Conservation (phyloP, 768 basidiomycete species). For the Rhizopogon roseolus region DNA sequence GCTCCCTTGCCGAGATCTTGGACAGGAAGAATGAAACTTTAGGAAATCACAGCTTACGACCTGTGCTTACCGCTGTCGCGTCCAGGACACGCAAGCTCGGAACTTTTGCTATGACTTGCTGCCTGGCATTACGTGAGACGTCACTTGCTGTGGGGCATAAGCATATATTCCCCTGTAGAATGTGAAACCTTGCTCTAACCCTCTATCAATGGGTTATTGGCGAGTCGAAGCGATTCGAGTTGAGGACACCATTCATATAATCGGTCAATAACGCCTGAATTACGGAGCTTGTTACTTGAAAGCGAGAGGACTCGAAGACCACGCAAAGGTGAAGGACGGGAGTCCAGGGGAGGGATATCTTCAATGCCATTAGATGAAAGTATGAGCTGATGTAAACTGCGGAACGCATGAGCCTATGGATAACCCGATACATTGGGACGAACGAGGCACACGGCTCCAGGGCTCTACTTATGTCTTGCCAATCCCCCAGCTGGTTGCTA, state of each 20-base stretch:
- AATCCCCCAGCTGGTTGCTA: conserved; percentile 55
- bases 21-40: conserved; percentile 6
- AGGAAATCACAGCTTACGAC: conserved; percentile 1
- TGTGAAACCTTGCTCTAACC: conserved; percentile 29
- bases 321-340: conserved; percentile 20
- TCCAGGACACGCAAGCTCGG: conserved; percentile 61
- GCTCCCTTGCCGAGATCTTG: conserved; percentile 67
- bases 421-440: background rate
- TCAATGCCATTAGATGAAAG: conserved; percentile 59
- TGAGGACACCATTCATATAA: conserved; percentile 65
- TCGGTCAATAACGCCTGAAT: conserved; percentile 64
- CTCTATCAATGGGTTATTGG: conserved; percentile 60
- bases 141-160: conserved; percentile 28
- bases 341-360: conserved; percentile 35
- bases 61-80: conserved; percentile 50
- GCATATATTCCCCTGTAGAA: background rate
- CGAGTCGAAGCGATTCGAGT: conserved; percentile 55
- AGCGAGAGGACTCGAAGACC: conserved; percentile 57
- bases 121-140: conserved; percentile 40
- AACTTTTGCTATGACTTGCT: conserved; percentile 62
- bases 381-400: conserved; percentile 59
- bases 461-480: conserved; percentile 45
- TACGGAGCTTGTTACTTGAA: conserved; percentile 50
- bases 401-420: background rate
- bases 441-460: conserved; percentile 44